Base-by-base conservation (phyloP, 805 yeast genomes). In the Wickerhamia fluorescens region DNA sequence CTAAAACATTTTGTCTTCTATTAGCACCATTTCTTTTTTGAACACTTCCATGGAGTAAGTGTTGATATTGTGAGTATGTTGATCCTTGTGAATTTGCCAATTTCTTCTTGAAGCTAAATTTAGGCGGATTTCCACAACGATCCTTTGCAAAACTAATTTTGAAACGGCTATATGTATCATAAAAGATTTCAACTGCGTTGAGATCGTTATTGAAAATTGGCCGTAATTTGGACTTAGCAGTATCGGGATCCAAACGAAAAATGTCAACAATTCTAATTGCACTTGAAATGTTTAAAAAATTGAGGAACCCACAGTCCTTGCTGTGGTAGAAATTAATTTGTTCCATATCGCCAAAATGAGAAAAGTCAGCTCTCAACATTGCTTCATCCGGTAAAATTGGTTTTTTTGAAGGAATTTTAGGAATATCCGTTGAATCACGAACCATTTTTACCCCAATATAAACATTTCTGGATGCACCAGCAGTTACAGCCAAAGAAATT, bases 111-210 rank as follows among this genome's bases (percentile, higher is more conserved):
- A 49, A 56, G 40, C 57, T 56, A 32, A 61, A 63, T 56, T 71
- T 80, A 35, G 75, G 79, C 18, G 71, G 84, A 45, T 80, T 80
- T 3, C 81, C 94, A 58, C 94, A 82, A 47, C 94, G 66, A 53
- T 82, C 94, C 44, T 78, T 78, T 25, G 86, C 94, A 53, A 68
- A 82, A 28, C 73, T 71, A 25, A 82, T 73, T 35, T 75, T 73
- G 41, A 75, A 72, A 4, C 64, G 58, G 23, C 44, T 43, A 44
- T 81, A 82, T 39, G 65, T 66, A 18, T 64, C 53, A 34, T 47
- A 61, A 29, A 61, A 49, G 16, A 38, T 38, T 5, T 52, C 54
- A 8, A 43, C 42, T 10, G 45, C 52, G 29, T 64, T 65, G 21
- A 68, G 56, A 13, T 49, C 47, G 3, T 54, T 46, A 3, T 40